These are phyloP conservation scores for Hyphopichia khmerensis DNA, from an alignment of 1,139 yeast species.

Conservation along the genomic window DNA sequence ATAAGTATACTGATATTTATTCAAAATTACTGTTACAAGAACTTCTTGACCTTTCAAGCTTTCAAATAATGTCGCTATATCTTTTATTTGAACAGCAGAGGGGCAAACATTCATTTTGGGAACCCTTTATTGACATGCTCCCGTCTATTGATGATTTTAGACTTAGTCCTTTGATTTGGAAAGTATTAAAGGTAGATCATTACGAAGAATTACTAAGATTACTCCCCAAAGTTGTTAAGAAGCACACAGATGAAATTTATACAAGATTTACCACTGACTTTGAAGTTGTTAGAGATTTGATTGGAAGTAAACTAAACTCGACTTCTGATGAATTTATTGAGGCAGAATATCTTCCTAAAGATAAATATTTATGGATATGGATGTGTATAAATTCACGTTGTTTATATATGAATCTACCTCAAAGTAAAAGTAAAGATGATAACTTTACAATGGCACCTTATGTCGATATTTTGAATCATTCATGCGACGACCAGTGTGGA, in stretches of 20 bases:
- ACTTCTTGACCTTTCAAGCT: constrained; percentile 37
- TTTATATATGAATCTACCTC: constrained; percentile 69
- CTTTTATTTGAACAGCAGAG: constrained; percentile 47
- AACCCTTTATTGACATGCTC: constrained; percentile 58
- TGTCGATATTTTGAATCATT: constrained; percentile 86
- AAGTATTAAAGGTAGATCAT: constrained; percentile 22
- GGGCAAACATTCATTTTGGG: constrained; percentile 52
- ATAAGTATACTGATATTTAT: constrained; percentile 30
- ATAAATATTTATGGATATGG: constrained; percentile 67
- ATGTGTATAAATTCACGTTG: constrained; percentile 89
- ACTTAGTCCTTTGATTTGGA: constrained; percentile 55
- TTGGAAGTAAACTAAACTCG: constrained; percentile 13
- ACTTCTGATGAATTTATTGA: constrained; percentile 4
- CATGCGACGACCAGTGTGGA: constrained; percentile 52
- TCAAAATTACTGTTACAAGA: constrained; percentile 24
- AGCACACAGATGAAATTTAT: constrained; percentile 35
- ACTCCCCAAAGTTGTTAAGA: constrained; percentile 40
- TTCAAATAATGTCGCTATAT: constrained; percentile 50
- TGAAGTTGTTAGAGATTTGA: constrained; percentile 20
- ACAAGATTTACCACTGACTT: constrained; percentile 39
- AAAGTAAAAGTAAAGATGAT: constrained; percentile 47
- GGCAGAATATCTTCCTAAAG: constrained; percentile 10
- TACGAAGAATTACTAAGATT: constrained; percentile 25
- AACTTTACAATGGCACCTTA: constrained; percentile 90
- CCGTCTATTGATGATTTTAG: constrained; percentile 52